Evolutionary conservation across 2,329 filamentous ascomycete genomes (phyloP), one percentile per base, ranked within the genome.

Genomic region (Alternaria atra): DNA sequence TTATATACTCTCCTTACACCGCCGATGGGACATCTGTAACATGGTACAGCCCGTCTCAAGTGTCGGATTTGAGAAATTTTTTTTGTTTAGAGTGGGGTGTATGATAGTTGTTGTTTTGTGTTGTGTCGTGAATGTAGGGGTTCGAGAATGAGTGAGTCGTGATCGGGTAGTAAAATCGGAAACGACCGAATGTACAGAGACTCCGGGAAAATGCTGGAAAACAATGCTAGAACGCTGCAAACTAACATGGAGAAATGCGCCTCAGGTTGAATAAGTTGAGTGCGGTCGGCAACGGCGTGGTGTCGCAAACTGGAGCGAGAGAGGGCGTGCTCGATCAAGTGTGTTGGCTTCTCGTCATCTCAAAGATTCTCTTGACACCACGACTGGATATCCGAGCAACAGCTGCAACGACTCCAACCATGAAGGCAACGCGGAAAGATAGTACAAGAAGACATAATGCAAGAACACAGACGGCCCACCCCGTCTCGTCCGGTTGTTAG

Each of bases 381-480:
- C 58, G 48, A 27, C 55, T 58, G 17, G 52, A 58, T 27, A 58
- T 40, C 20, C 58, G 58, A 39, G 40, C 58, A 52, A 61, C 58
- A 43, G 58, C 58, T 42, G 35, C 58, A 35, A 58, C 35, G 25
- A 61, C 30, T 30, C 58, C 58, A 47, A 63, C 55, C 64, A 70
- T 54, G 54, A 72, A 68, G 58, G 70, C 69, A 65, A 73, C 70
- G 60, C 65, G 72, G 58, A 73, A 62, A 59, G 63, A 72, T 52
- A 73, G 54, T 48, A 72, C 46, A 57, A 72, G 55, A 68, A 77
- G 39, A 71, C 52, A 75, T 53, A 73, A 73, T 43, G 74, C 74
- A 71, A 74, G 73, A 75, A 79, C 76, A 72, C 73, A 65, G 70
- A 76, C 73, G 73, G 76, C 76, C 75, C 76, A 79, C 75, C 76